Conservation (phyloP, 179 eudicot species). For the Corrigiola litoralis region DNA sequence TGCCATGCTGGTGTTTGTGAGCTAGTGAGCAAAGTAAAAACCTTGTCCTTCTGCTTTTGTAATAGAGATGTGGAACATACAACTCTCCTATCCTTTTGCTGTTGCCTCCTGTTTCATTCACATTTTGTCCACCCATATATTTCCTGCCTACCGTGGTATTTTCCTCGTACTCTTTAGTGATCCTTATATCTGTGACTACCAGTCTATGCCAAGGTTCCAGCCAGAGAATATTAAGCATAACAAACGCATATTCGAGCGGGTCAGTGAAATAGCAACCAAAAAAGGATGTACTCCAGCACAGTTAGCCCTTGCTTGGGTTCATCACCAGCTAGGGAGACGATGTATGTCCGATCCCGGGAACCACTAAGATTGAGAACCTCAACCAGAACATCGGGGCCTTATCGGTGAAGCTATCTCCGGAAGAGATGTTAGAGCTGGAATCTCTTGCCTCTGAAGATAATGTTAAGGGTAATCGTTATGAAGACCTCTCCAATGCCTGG, state of each 20-base stretch:
- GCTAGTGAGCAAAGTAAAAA: too few relatives aligned
- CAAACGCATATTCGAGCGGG: constrained; percentile 39
- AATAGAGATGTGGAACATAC: too few relatives aligned
- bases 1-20: too few relatives aligned
- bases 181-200: constrained; percentile 1
- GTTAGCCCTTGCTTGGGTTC: constrained; percentile 60
- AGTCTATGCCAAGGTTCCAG: constrained; percentile 50
- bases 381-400: constrained; percentile 51
- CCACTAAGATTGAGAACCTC: constrained; percentile 42
- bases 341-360: constrained; percentile 52
- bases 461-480: constrained; percentile 30
- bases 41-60: too few relatives aligned
- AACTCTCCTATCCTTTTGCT: too few relatives aligned
- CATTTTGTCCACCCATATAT: too few relatives aligned
- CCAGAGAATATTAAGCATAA: constrained; percentile 54
- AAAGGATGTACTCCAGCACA: constrained; percentile 65
- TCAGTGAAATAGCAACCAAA: constrained; percentile 43
- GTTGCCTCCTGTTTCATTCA: too few relatives aligned
- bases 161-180: not conserved
- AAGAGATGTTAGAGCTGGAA: constrained; percentile 46
- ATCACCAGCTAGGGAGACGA: constrained; percentile 55
- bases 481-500: constrained; percentile 9
- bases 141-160: not conserved
- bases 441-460: constrained; percentile 22
- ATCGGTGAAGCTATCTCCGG: constrained; percentile 38